phyloP scores from a whole-genome alignment of 768 basidiomycete species.

The Tubosaeta brunneosetosa region DNA sequence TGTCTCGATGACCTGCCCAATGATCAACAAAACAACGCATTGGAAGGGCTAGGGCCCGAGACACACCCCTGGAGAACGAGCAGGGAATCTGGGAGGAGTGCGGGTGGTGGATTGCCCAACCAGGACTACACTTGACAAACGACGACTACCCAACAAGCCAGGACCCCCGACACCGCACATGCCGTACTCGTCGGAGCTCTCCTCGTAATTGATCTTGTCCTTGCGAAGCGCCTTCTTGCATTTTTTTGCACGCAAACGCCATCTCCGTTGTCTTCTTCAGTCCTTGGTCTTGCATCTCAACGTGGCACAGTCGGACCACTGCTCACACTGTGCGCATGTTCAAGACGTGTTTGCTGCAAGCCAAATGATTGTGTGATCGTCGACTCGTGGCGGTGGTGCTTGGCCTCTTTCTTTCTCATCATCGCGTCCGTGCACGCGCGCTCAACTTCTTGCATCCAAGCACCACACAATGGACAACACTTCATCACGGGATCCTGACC shows the following conservation, averaged over 20 bases:
- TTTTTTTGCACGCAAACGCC: conserved; percentile 77
- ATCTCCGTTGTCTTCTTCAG: conserved; percentile 79
- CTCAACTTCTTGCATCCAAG: too few relatives aligned
- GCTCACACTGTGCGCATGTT: conserved; percentile 86
- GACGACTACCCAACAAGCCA: too few relatives aligned
- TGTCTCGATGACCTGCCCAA: conserved; percentile 75
- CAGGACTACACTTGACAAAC: too few relatives aligned
- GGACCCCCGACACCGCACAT: too few relatives aligned
- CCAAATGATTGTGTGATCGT: neutral
- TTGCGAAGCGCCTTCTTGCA: conserved; percentile 96
- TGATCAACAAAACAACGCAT: conserved; percentile 53
- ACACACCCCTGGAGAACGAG: too few relatives aligned
- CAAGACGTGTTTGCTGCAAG: conserved; percentile 82
- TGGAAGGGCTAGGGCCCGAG: too few relatives aligned
- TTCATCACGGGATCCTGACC: too few relatives aligned
- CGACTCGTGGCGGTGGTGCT: neutral
- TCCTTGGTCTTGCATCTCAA: conserved; percentile 69
- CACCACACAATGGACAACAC: too few relatives aligned
- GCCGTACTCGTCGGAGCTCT: conserved; percentile 98
- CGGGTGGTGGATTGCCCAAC: too few relatives aligned
- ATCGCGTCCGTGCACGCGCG: too few relatives aligned
- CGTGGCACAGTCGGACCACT: conserved; percentile 98
- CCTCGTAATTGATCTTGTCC: conserved; percentile 88
- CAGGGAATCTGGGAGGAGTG: too few relatives aligned
- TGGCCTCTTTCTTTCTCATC: too few relatives aligned